Evolutionary conservation across 2,329 filamentous ascomycete genomes (phyloP), one percentile per base, ranked within the genome.

Genomic region (Fusarium sp.): DNA sequence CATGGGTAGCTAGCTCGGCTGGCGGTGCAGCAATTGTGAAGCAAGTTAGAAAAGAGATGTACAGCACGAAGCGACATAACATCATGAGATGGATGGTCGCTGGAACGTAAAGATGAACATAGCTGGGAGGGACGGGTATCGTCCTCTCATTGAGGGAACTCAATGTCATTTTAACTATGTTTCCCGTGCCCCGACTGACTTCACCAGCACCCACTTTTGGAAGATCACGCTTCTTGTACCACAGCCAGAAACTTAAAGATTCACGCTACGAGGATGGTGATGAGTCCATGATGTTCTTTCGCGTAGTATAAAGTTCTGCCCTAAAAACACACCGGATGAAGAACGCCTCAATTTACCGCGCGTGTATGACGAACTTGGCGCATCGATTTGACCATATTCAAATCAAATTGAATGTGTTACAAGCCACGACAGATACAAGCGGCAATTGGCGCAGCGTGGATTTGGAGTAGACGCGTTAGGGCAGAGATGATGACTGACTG

Each of bases 391-490:
- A 5, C 7, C 24, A 13, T 22, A 26, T 53, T 18, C 7, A 5
- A 28, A 26, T 16, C 0, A n/a, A 38, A 53, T 7, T 38, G 20
- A 8, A 2, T 20, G n/a, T 6, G 10, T n/a, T 5, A 16, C 24
- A 18, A 38, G 50, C 24, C 48, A 36, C 9, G 1, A 22, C 15
- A 16, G n/a, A 7, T 26, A 7, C 10, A 14, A 36, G 11, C 8
- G n/a, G 16, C 18, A 26, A 1, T 9, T 7, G 13, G 18, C 16
- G 18, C 7, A 13, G 3, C 3, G 6, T 6, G 5, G 35, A 53
- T 7, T 20, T 53, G 7, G 5, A n/a, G 5, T 5, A 13, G 15
- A 8, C 14, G 24, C 5, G 18, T n/a, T 13, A 36, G 31, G 31
- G 13, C 10, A 53, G 3, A 16, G 14, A 6, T 10, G 0, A 7